Percentiles rank a stretch among this genome's conserved stretches.
Evolutionary conservation across 192 early-diverging fungal species (phyloP).

Genomic region (Coemansia sp.): DNA sequence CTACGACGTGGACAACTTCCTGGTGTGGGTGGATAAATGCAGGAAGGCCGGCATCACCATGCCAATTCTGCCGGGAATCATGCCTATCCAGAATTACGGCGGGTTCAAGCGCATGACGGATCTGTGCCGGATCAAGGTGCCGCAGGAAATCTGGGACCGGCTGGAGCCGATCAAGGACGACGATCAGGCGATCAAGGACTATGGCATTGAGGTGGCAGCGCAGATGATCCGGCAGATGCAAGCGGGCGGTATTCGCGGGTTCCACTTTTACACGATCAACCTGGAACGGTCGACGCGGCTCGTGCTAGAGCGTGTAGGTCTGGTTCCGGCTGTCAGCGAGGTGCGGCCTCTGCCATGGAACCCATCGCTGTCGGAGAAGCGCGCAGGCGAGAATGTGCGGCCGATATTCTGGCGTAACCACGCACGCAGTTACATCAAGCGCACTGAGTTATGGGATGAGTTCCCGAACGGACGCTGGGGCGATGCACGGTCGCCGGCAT

Average conservation of each 20-base stretch:
- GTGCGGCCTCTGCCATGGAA: constrained; percentile 63
- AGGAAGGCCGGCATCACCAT: constrained; percentile 73
- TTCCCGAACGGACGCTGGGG: constrained; percentile 99
- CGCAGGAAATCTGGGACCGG: constrained; percentile 74
- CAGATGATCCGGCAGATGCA: constrained; percentile 80
- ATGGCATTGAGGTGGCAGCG: constrained; percentile 79
- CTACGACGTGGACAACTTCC: constrained; percentile 84
- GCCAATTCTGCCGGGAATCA: constrained; percentile 91
- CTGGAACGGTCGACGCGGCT: constrained; percentile 83
- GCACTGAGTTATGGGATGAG: constrained; percentile 95
- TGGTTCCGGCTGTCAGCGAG: constrained; percentile 69
- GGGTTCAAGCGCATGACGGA: constrained; percentile 92
- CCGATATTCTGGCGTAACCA: constrained; percentile 99
- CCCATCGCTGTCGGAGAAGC: constrained; percentile 77
- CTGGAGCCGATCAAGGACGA: constrained; percentile 98
- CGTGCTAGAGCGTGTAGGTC: constrained; percentile 81
- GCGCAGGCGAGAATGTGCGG: constrained; percentile 91
- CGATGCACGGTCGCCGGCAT: constrained; percentile 90
- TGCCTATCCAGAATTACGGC: constrained; percentile 93
- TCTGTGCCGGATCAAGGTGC: constrained; percentile 84
- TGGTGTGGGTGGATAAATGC: constrained; percentile 75
- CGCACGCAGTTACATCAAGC: constrained; percentile 83
- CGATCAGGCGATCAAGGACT: constrained; percentile 94
- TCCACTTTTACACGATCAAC: constrained; percentile 98
- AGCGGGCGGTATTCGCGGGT: constrained; percentile 68